phyloP scores from a whole-genome alignment of 2,329 filamentous ascomycete genomes.

The Akanthomyces lecanii region DNA sequence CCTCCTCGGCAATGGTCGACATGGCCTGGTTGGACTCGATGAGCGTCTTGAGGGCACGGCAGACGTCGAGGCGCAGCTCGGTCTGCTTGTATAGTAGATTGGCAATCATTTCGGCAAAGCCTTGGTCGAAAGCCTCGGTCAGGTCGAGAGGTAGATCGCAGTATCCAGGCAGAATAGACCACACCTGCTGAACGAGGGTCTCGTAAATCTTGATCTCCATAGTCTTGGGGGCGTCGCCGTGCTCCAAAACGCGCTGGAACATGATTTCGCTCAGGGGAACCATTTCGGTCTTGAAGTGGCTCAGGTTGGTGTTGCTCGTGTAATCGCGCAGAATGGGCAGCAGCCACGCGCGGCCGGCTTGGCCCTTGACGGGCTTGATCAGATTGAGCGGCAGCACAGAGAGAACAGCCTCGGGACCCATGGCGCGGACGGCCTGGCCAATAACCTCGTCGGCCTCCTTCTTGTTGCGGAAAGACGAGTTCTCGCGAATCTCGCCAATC shows the following conservation, averaged over 20 bases:
- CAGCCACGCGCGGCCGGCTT: constrained; percentile 89
- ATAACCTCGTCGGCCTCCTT: constrained; percentile 92
- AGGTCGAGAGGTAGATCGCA: constrained; percentile 87
- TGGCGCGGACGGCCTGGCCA: constrained; percentile 79
- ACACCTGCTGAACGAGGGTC: constrained; percentile 91
- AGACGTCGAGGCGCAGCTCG: constrained; percentile 81
- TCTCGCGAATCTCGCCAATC: constrained; percentile 82
- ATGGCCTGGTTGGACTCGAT: constrained; percentile 91
- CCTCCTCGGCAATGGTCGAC: constrained; percentile 59
- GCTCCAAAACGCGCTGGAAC: constrained; percentile 83
- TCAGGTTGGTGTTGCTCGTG: constrained; percentile 80
- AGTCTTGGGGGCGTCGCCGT: constrained; percentile 78
- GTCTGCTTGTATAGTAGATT: constrained; percentile 92
- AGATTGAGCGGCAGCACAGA: constrained; percentile 83
- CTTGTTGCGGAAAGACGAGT: constrained; percentile 85
- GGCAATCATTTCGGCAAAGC: constrained; percentile 83
- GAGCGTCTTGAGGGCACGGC: constrained; percentile 76
- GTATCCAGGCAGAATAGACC: constrained; percentile 90
- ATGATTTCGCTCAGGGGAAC: constrained; percentile 85
- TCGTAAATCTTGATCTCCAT: constrained; percentile 98
- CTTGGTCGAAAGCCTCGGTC: constrained; percentile 71
- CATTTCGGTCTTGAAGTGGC: constrained; percentile 81
- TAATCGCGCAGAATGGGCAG: constrained; percentile 86
- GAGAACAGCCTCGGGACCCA: constrained; percentile 83
- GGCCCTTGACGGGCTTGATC: constrained; percentile 66